Evolutionary conservation across 2,329 filamentous ascomycete species (phyloP), one percentile per base, ranked within the genome.

Genomic region (Penicillium freii): DNA sequence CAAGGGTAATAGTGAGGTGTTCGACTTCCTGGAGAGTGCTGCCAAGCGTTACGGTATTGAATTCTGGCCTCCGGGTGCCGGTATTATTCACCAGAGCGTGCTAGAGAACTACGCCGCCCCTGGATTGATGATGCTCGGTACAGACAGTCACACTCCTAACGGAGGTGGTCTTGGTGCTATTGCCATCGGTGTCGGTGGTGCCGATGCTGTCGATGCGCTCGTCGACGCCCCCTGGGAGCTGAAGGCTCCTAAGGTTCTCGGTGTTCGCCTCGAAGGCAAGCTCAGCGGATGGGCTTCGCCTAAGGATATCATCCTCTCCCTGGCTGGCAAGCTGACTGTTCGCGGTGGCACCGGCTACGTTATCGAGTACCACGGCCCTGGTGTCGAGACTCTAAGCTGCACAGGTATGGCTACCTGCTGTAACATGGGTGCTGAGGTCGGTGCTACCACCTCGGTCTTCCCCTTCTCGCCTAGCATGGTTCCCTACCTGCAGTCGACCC

Each of bases 41-140:
- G 87, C 87, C 17, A 91, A 89, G 80, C 92, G 89, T 75, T 96
- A 94, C 70, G 92, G 92, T 44, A 94, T 96, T 73, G 92, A 96
- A 74, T 96, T 96, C 72, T 96, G 92, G 92, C 91, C 91, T 2
- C 92, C 92, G 0, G 92, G 92, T 59, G 92, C 92, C 8, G 92
- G 92, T 62, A 96, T 96, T 65, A 96, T 99, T 65, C 94, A 99
- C 78, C 94, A 99, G 83, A 96, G 91, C 51, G 94, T 99, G 23
- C 78, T 99, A 67, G 94, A 99, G 80, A 97, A 99, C 78, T 99
- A 99, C 73, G 90, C 92, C 34, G 87, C 93, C n/a, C 94, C 94
- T 21, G 94, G 94, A 49, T 78, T 97, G 67, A 97, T 99, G 92
- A 97, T 99, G 92, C 84, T 99, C 40, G 94, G 94, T 55, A 99